Percentiles rank a stretch among this genome's conserved stretches.
These are phyloP conservation scores for Pythium dissimile DNA, from an alignment of 352 stramenopile genomes.

Conservation along the genomic window DNA sequence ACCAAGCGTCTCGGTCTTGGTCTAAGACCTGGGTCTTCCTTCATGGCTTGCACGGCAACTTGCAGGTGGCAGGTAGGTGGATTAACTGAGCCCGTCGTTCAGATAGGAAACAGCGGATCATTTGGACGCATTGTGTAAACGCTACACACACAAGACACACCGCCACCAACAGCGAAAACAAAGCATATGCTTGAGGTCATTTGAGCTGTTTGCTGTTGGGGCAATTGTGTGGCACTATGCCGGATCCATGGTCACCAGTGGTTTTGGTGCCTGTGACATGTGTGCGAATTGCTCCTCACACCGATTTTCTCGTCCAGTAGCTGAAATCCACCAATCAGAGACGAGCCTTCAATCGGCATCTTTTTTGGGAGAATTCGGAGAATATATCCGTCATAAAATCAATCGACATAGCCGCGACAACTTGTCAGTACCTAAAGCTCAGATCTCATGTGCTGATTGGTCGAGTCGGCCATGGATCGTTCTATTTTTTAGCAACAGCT, in stretches of 20 bases:
- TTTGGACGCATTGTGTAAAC: no score
- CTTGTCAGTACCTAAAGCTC: conserved; percentile 1
- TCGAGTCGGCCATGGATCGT: conserved; percentile 1
- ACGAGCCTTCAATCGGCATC: background rate
- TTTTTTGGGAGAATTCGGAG: conserved; percentile 18
- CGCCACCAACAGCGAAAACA: no score
- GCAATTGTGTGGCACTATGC: background rate
- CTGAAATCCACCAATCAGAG: conserved; percentile 9
- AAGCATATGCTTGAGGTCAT: no score
- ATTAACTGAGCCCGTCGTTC: no score
- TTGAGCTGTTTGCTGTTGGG: no score
- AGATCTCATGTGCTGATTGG: conserved; percentile 4
- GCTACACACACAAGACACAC: no score
- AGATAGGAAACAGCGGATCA: no score
- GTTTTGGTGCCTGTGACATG: conserved; percentile 14
- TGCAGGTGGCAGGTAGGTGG: no score
- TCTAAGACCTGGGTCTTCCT: no score
- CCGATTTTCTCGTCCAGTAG: conserved; percentile 19
- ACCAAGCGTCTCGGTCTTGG: no score
- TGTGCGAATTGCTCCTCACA: conserved; percentile 10
- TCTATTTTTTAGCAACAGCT: conserved; percentile 16
- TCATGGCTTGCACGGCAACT: no score
- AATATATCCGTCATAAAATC: conserved; percentile 20
- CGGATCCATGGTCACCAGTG: conserved; percentile 21
- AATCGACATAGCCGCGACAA: background rate